A percentile compares a stretch with the other conserved stretches of the same genome.
These are phyloP conservation scores for Rhodocollybia butyracea DNA, from an alignment of 768 basidiomycete species.

Conservation along the genomic window DNA sequence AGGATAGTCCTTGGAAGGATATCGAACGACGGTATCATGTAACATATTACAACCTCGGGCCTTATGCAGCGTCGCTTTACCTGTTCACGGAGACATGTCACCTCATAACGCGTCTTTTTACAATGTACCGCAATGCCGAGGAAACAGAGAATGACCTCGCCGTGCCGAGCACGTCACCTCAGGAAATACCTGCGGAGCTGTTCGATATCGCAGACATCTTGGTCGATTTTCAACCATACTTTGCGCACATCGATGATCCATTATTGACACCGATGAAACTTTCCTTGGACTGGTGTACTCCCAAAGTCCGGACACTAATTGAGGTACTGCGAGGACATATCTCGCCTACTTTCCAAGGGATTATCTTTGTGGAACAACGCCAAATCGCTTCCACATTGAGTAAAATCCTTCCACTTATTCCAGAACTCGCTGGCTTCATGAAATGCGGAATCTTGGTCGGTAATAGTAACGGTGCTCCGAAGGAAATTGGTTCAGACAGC, in stretches of 20 bases:
- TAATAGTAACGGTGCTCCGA: conserved; percentile 44
- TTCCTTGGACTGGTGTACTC: conserved; percentile 64
- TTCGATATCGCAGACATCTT: conserved; percentile 49
- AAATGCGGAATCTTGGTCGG: conserved; percentile 69
- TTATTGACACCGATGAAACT: conserved; percentile 37
- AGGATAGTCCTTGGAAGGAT: conserved; percentile 54
- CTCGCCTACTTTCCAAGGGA: conserved; percentile 65
- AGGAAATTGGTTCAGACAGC: conserved; percentile 33
- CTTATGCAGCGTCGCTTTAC: conserved; percentile 73
- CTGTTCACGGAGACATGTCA: conserved; percentile 58
- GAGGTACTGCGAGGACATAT: conserved; percentile 56
- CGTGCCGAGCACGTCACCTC: not conserved
- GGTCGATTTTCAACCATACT: conserved; percentile 36
- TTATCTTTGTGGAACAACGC: conserved; percentile 85
- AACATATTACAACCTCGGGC: conserved; percentile 63
- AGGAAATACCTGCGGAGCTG: conserved; percentile 35
- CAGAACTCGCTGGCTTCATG: conserved; percentile 54
- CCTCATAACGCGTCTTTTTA: conserved; percentile 39
- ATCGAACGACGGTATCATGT: conserved; percentile 61
- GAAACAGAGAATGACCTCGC: not conserved
- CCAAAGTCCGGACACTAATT: conserved; percentile 64
- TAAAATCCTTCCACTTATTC: conserved; percentile 57
- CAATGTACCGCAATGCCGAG: conserved; percentile 9
- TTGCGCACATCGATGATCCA: conserved; percentile 26
- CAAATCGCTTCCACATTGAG: conserved; percentile 74